Percentiles rank a stretch among this genome's conserved stretches.
These are phyloP conservation scores for Zoysia matrella DNA, from an alignment of 202 grass and related monocot genomes.

Conservation along the genomic window DNA sequence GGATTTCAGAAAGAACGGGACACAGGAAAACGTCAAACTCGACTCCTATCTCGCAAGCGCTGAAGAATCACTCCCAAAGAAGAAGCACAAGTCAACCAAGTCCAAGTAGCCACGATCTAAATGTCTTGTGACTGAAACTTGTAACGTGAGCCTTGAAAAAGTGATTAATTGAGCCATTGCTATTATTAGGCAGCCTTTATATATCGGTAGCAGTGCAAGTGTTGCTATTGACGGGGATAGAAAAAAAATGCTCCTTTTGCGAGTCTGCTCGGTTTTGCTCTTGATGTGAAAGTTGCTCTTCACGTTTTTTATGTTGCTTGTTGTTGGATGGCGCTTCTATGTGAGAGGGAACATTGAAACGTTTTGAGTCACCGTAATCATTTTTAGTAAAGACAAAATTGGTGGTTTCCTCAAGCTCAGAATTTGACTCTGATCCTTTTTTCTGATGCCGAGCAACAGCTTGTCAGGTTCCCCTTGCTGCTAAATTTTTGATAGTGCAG, in stretches of 20 bases:
- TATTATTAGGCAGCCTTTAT: not conserved
- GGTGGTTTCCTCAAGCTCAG: not conserved
- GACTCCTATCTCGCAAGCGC: conserved; percentile 76
- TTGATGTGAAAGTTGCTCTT: not conserved
- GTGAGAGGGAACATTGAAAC: not conserved
- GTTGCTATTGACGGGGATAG: conserved; percentile 20
- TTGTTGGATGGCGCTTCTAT: not conserved
- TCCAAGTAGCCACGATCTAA: conserved; percentile 37
- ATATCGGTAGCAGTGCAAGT: conserved; percentile 12
- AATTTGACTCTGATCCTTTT: no score
- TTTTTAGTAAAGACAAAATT: not conserved
- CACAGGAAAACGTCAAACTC: conserved; percentile 52
- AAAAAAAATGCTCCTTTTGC: not conserved
- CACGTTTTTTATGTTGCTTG: not conserved
- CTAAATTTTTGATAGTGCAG: no score
- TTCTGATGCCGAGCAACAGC: no score
- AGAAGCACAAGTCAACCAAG: conserved; percentile 55
- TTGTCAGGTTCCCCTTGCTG: no score
- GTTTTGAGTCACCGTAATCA: not conserved
- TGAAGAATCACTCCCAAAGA: conserved; percentile 56
- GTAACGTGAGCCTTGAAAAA: not conserved
- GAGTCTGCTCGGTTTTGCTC: not conserved
- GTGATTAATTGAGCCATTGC: not conserved
- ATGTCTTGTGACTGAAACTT: not conserved
- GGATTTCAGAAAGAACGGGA: conserved; percentile 21